phyloP scores from a whole-genome alignment of 768 basidiomycete species.

The Suillus americanus region DNA sequence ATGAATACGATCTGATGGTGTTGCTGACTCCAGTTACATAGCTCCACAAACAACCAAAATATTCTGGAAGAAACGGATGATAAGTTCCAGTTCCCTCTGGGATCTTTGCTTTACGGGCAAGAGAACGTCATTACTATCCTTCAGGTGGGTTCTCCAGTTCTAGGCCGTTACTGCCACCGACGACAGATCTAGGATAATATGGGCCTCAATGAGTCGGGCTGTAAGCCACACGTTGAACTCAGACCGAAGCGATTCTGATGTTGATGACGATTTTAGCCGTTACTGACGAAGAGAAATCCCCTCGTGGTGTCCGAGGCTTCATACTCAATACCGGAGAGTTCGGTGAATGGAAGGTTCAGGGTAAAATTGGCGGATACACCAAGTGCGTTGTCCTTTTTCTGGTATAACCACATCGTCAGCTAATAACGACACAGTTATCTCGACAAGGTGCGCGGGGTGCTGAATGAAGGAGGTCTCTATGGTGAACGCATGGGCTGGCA shows the following conservation, averaged over 20 bases:
- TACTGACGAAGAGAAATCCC: constrained; percentile 62
- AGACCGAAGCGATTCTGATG: background rate
- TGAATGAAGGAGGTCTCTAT: constrained; percentile 73
- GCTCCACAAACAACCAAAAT: constrained; percentile 65
- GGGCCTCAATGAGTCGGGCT: constrained; percentile 67
- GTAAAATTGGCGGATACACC: constrained; percentile 71
- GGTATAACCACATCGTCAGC: constrained; percentile 1
- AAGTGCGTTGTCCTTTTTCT: constrained; percentile 40
- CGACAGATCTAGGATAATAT: constrained; percentile 61
- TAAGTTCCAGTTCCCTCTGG: constrained; percentile 59
- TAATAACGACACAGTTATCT: constrained; percentile 51
- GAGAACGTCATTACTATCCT: constrained; percentile 81
- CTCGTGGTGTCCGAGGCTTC: constrained; percentile 80
- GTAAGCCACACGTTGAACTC: constrained; percentile 30
- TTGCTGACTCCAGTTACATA: constrained; percentile 21
- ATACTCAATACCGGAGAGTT: constrained; percentile 62
- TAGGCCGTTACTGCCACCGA: background rate
- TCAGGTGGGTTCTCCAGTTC: constrained; percentile 45
- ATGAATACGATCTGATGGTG: background rate
- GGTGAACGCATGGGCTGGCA: constrained; percentile 78
- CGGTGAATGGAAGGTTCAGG: constrained; percentile 69
- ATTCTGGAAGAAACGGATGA: constrained; percentile 69
- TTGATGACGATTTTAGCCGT: constrained; percentile 27
- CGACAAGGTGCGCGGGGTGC: constrained; percentile 67
- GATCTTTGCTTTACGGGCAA: constrained; percentile 45